Conservation (phyloP, 805 yeast species). For the Metschnikowia bowlesiae region DNA sequence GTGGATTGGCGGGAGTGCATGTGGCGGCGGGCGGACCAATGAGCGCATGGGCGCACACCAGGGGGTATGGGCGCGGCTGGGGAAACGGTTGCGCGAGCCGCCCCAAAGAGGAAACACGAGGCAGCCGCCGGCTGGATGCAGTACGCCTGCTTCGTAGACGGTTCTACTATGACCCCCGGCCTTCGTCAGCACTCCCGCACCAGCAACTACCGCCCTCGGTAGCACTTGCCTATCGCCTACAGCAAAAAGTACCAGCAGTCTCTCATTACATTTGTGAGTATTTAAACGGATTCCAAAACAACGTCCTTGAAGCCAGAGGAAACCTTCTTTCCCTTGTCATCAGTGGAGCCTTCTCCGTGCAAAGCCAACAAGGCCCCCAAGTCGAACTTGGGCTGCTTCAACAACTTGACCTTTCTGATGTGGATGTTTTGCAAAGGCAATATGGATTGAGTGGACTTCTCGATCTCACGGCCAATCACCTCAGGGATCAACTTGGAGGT, state of each 20-base stretch:
- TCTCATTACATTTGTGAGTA: constrained; percentile 3
- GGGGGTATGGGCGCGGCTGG: too few relatives aligned
- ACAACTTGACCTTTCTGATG: constrained; percentile 97
- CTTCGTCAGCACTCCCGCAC: too few relatives aligned
- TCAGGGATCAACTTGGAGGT: constrained; percentile 97
- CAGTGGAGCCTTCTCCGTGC: constrained; percentile 90
- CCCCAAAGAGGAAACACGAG: too few relatives aligned
- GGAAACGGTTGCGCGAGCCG: too few relatives aligned
- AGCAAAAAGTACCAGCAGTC: not conserved
- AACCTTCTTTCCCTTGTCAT: constrained; percentile 97
- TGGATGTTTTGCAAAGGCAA: constrained; percentile 98
- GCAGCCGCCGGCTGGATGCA: too few relatives aligned
- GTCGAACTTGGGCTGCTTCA: constrained; percentile 98
- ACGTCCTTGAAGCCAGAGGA: constrained; percentile 98
- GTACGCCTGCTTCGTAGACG: too few relatives aligned
- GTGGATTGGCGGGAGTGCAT: not conserved
- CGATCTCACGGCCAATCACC: constrained; percentile 97
- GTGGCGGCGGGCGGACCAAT: too few relatives aligned
- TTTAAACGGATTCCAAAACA: constrained; percentile 92
- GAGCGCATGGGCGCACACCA: too few relatives aligned
- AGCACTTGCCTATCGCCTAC: too few relatives aligned
- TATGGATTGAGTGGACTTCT: constrained; percentile 90
- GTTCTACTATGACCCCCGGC: too few relatives aligned
- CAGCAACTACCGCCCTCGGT: too few relatives aligned
- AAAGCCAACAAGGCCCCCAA: constrained; percentile 93